A percentile compares a stretch with the other conserved stretches of the same genome.
Evolutionary conservation across 257 asterid genomes (phyloP).

Genomic region (Przewalskia tangutica): DNA sequence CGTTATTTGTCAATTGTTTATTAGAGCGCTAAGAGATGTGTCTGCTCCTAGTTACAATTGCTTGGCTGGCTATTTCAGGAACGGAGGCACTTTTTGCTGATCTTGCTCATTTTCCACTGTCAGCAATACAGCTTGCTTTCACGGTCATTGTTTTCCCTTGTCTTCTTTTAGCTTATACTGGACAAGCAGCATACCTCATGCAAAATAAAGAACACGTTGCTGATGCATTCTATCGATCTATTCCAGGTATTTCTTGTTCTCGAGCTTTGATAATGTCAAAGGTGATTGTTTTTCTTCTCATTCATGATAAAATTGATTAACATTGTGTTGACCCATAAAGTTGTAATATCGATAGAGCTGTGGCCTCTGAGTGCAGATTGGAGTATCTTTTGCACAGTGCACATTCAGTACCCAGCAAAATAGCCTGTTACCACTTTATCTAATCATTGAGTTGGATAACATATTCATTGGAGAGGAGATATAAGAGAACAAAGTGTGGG

Average conservation of each 20-base stretch:
- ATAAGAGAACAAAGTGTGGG: background rate
- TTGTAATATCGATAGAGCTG: background rate
- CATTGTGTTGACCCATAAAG: background rate
- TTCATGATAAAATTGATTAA: background rate
- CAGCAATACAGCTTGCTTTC: constrained; percentile 31
- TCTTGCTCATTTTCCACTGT: constrained; percentile 17
- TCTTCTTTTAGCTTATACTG: constrained; percentile 31
- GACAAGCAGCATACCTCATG: constrained; percentile 48
- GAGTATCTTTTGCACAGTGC: constrained; percentile 1
- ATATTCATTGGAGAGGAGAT: background rate
- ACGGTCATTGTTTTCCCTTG: constrained; percentile 30
- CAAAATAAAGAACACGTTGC: constrained; percentile 25
- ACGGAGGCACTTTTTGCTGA: constrained; percentile 25
- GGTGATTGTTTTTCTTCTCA: background rate
- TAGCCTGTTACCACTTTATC: background rate
- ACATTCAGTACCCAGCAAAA: background rate
- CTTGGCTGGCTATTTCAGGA: constrained; percentile 19
- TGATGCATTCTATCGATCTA: constrained; percentile 36
- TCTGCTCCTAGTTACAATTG: constrained; percentile 1
- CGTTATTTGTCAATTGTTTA: background rate
- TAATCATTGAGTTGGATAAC: background rate
- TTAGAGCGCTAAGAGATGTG: background rate
- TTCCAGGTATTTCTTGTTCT: constrained; percentile 22
- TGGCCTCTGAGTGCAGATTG: background rate
- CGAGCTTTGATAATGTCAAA: background rate